phyloP scores from a whole-genome alignment of 1,284 basidiomycete genomes.

The Psilocybe mexicana region DNA sequence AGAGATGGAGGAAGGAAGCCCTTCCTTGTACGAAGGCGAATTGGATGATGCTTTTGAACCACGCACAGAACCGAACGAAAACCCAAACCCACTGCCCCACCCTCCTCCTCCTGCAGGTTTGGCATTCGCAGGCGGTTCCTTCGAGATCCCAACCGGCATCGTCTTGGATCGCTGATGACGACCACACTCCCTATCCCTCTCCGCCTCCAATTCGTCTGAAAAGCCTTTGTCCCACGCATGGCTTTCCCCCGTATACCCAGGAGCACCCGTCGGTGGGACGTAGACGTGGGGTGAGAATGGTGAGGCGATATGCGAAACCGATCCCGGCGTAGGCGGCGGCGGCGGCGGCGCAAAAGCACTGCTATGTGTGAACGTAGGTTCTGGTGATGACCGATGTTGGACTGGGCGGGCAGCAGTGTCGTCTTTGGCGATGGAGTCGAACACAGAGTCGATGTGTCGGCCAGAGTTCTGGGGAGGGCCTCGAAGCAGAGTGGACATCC shows the following conservation, averaged over 20 bases:
- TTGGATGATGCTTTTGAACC: not conserved
- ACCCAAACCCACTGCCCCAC: conserved; percentile 22
- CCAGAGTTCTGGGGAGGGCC: conserved; percentile 3
- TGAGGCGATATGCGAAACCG: conserved; percentile 29
- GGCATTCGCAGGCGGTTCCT: conserved; percentile 5
- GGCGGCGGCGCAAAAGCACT: conserved; percentile 25
- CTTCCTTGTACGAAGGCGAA: not conserved
- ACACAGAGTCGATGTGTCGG: conserved; percentile 16
- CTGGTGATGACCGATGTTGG: not conserved
- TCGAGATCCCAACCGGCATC: not conserved
- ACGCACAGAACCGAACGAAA: conserved; percentile 20
- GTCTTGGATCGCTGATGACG: conserved; percentile 4
- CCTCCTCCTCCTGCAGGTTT: not conserved
- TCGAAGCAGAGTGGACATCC: conserved; percentile 23
- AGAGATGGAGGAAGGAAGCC: not conserved
- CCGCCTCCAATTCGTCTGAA: conserved; percentile 41
- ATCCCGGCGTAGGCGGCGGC: conserved; percentile 11
- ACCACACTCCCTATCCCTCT: conserved; percentile 21
- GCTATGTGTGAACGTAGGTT: conserved; percentile 16
- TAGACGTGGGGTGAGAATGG: conserved; percentile 63
- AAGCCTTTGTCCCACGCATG: conserved; percentile 57
- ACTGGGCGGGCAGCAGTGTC: not conserved
- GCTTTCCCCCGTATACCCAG: conserved; percentile 67
- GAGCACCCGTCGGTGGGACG: conserved; percentile 72
- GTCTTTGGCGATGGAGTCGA: not conserved